phyloP scores from a whole-genome alignment of 495 filamentous ascomycete species.

The Pyronema domesticum region DNA sequence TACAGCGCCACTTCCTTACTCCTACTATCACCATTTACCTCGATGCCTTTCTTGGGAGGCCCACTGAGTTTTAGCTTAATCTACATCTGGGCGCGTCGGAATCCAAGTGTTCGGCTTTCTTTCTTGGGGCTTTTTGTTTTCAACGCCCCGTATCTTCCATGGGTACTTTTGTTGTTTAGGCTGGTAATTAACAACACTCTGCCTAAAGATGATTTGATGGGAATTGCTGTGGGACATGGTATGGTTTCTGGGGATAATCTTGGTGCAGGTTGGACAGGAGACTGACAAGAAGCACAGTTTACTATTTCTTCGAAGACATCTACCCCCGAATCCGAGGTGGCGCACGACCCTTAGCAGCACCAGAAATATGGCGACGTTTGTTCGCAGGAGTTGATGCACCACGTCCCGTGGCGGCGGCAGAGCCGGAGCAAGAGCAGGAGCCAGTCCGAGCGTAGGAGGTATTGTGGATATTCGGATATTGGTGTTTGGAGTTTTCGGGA shows the following conservation, averaged over 20 bases:
- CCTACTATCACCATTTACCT: conserved; percentile 61
- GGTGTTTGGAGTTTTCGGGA: not conserved
- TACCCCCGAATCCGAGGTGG: conserved; percentile 81
- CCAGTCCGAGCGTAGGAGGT: not conserved
- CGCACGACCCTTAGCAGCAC: conserved; percentile 74
- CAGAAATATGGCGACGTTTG: conserved; percentile 73
- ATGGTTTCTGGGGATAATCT: conserved; percentile 13
- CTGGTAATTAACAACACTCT: conserved; percentile 67
- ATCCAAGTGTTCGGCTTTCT: conserved; percentile 77
- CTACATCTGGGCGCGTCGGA: conserved; percentile 95
- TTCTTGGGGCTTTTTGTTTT: conserved; percentile 84
- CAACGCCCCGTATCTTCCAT: conserved; percentile 83
- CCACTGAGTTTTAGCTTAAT: conserved; percentile 78
- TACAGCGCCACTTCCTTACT: conserved; percentile 67
- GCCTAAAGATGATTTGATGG: conserved; percentile 91
- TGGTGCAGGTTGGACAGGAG: not conserved
- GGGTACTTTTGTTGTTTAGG: conserved; percentile 87
- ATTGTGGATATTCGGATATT: no score
- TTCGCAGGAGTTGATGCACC: conserved; percentile 34
- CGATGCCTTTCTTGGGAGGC: conserved; percentile 79
- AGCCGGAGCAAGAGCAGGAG: conserved; percentile 13
- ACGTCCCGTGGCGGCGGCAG: conserved; percentile 25
- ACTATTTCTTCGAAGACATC: conserved; percentile 96
- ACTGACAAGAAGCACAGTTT: conserved; percentile 35
- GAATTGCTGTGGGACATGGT: conserved; percentile 76